Evolutionary conservation across 2,329 filamentous ascomycete species (phyloP), one percentile per base, ranked within the genome.

Genomic region (Talaromyces islandicus): DNA sequence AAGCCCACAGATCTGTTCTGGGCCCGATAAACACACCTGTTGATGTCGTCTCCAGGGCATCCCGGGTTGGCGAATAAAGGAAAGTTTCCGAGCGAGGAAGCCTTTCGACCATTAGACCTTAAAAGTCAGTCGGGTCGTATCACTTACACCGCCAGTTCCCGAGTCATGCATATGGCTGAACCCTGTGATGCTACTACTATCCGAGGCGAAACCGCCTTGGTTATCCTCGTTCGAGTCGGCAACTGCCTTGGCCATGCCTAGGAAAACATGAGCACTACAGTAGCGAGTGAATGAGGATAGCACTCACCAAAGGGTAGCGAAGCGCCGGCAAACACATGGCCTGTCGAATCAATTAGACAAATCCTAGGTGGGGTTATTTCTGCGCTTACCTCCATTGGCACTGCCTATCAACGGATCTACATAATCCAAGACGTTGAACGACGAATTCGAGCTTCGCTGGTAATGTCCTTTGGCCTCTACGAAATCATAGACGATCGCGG

Each of bases 71-170:
- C 81, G 64, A 91, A 91, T 1, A 91, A 76, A 0, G 89, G 86
- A 57, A 91, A 91, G 68, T 90, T 90, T 14, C 88, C 89, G 17
- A 91, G 74, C 4, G 86, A 90, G 0, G 88, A 84, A 74, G 64
- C 72, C 70, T 27, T 65, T 73, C 68, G 11, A 72, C 62, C 14
- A 66, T 67, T 32, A 58, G 51, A 11, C 19, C 27, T 12, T 7
- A 2, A 35, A 60, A 43, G 58, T 65, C 63, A 35, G 9, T 19
- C 19, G 35, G 35, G 25, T 1, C 19, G 30, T 14, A 32, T 24
- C 29, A 58, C 66, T 63, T 67, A 78, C 74, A 60, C 77, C 78
- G 52, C 80, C 81, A 35, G 80, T 83, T 11, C 81, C 81, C 50
- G 73, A 77, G 64, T 83, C 81, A 65, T 84, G 82, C 77, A 81